These are phyloP conservation scores for Dentipellis fragilis DNA, from an alignment of 768 basidiomycete species.

Conservation along the genomic window DNA sequence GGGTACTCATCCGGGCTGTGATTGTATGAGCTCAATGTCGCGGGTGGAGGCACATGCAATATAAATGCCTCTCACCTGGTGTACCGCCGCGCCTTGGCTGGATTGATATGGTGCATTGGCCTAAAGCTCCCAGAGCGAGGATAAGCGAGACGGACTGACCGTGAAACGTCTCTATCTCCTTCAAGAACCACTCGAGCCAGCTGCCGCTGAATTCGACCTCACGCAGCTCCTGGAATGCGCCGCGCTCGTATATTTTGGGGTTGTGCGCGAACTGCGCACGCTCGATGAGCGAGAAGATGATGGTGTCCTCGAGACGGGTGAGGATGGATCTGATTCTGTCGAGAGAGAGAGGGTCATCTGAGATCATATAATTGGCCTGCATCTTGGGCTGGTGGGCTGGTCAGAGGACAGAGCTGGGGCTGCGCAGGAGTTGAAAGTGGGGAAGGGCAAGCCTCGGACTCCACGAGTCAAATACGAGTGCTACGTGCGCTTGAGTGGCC, in stretches of 20 bases:
- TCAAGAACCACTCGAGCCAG: conserved; percentile 97
- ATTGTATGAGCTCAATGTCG: not conserved
- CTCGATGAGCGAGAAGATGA: conserved; percentile 96
- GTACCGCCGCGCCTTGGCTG: conserved; percentile 91
- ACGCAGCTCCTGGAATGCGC: conserved; percentile 69
- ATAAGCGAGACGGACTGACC: conserved; percentile 39
- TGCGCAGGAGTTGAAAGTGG: too few relatives aligned
- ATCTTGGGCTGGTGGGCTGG: conserved; percentile 5
- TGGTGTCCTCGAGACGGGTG: conserved; percentile 91
- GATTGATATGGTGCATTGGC: not conserved
- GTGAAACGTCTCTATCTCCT: conserved; percentile 91
- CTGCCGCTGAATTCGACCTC: conserved; percentile 70
- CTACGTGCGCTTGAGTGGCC: too few relatives aligned
- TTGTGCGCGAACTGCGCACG: conserved; percentile 96
- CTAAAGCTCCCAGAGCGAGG: not conserved
- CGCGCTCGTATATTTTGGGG: conserved; percentile 74
- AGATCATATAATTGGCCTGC: conserved; percentile 54
- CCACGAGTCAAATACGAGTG: too few relatives aligned
- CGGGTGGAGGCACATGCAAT: not conserved
- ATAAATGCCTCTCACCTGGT: conserved; percentile 52
- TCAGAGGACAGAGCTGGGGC: too few relatives aligned
- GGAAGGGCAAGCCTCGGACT: too few relatives aligned
- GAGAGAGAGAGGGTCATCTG: conserved; percentile 72
- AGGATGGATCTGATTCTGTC: conserved; percentile 83
- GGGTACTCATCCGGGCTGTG: conserved; percentile 95